Evolutionary conservation across 495 filamentous ascomycete genomes (phyloP).

Genomic region (Aspergillus biplanus): DNA sequence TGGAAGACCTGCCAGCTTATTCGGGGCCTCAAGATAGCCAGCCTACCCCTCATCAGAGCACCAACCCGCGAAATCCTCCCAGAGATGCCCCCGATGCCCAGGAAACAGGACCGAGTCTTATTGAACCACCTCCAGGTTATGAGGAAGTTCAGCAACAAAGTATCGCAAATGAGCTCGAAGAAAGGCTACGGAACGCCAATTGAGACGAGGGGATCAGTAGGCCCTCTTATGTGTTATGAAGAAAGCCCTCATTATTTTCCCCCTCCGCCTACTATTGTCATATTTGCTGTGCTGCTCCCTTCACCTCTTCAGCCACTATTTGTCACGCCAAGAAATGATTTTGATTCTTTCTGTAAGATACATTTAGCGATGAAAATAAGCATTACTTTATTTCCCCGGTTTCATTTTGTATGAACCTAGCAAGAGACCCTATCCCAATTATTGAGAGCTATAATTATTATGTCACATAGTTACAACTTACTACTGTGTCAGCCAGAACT

Average conservation of each 20-base stretch:
- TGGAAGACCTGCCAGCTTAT: slow-evolving; percentile 89
- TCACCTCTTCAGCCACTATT: neutral
- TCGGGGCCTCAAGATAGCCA: slow-evolving; percentile 36
- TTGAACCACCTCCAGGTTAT: slow-evolving; percentile 90
- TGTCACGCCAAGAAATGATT: neutral
- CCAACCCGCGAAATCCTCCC: slow-evolving; percentile 18
- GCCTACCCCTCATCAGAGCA: neutral
- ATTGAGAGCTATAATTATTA: no score
- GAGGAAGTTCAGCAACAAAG: slow-evolving; percentile 86
- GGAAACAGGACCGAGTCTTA: slow-evolving; percentile 47
- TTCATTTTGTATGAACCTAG: neutral
- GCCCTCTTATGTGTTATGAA: neutral
- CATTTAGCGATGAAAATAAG: slow-evolving; percentile 12
- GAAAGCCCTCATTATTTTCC: neutral
- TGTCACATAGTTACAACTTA: no score
- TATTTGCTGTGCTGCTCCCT: neutral
- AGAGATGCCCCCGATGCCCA: slow-evolving; percentile 15
- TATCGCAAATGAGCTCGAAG: slow-evolving; percentile 65
- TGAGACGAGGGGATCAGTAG: slow-evolving; percentile 20
- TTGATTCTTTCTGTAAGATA: slow-evolving; percentile 18
- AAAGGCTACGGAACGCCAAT: slow-evolving; percentile 41
- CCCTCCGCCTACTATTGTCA: neutral
- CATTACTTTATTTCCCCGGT: neutral
- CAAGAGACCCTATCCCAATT: neutral
- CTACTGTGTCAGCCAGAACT: no score